Conservation (phyloP, 495 filamentous ascomycete genomes). For the Tuber melanosporum region DNA sequence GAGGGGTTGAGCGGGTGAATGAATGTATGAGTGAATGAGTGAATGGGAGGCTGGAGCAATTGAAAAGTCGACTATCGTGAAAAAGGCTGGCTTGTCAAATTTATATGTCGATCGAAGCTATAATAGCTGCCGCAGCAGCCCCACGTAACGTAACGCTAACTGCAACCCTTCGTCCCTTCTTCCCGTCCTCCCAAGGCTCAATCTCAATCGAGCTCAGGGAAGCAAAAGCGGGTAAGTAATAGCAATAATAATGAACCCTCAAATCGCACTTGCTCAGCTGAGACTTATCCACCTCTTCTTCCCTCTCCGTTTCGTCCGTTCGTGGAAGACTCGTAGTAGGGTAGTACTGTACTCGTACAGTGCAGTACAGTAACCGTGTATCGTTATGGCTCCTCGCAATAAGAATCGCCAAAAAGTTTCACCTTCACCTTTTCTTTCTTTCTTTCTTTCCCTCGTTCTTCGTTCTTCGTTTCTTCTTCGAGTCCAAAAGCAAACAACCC, state of each 20-base stretch:
- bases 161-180: not conserved
- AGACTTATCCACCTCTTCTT: too few species aligned
- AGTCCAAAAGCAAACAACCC: not conserved
- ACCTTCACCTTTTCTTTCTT: too few species aligned
- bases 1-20: not conserved
- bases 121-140: not conserved
- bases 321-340: not conserved
- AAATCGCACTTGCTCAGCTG: not conserved
- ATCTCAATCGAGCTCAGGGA: not conserved
- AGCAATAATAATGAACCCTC: not conserved
- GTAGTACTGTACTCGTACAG: too few species aligned
- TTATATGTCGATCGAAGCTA: not conserved
- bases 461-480: not conserved
- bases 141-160: not conserved
- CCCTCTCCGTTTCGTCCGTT: not conserved
- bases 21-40: not conserved
- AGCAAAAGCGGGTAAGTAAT: not conserved
- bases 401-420: too few species aligned
- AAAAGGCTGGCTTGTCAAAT: not conserved
- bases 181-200: not conserved
- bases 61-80: slow-evolving; percentile 1
- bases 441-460: not conserved
- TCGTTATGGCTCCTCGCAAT: too few species aligned
- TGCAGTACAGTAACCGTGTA: too few species aligned
- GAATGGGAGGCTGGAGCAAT: not conserved